These are phyloP conservation scores for Takakia lepidozioides DNA, from an alignment of 225 moss, liverwort and hornwort genomes.

Conservation along the genomic window DNA sequence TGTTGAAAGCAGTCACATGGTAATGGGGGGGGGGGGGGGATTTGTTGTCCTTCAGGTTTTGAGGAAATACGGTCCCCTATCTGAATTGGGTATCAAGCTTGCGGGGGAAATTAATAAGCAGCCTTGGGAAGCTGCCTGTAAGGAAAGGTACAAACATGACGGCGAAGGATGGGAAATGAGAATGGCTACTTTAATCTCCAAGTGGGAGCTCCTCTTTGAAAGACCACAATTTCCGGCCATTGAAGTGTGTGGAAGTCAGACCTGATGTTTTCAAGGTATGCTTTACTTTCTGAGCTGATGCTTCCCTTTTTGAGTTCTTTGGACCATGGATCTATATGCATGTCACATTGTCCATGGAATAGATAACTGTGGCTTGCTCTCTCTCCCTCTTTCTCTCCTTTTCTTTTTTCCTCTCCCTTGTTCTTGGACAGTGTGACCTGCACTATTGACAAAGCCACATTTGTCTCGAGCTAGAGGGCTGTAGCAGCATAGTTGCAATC, in stretches of 20 bases:
- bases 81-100: conserved; percentile 5
- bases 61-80: not conserved
- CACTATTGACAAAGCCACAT: too few species aligned
- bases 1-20: too few species aligned
- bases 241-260: conserved; percentile 10
- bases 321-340: too few species aligned
- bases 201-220: conserved; percentile 13
- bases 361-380: too few species aligned
- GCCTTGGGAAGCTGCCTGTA: conserved; percentile 11
- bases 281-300: too few species aligned
- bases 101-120: conserved; percentile 23
- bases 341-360: too few species aligned
- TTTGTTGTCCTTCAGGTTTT: conserved; percentile 8
- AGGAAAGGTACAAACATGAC: not conserved
- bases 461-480: too few species aligned
- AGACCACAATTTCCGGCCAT: conserved; percentile 8
- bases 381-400: too few species aligned
- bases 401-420: too few species aligned
- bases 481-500: too few species aligned
- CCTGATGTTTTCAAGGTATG: conserved; percentile 22
- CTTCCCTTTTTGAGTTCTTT: too few species aligned
- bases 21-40: not conserved
- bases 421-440: too few species aligned
- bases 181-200: not conserved
- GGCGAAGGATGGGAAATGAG: conserved; percentile 14